Base-by-base conservation (phyloP, 2,329 filamentous ascomycete genomes). In the Macrophomina tecta region DNA sequence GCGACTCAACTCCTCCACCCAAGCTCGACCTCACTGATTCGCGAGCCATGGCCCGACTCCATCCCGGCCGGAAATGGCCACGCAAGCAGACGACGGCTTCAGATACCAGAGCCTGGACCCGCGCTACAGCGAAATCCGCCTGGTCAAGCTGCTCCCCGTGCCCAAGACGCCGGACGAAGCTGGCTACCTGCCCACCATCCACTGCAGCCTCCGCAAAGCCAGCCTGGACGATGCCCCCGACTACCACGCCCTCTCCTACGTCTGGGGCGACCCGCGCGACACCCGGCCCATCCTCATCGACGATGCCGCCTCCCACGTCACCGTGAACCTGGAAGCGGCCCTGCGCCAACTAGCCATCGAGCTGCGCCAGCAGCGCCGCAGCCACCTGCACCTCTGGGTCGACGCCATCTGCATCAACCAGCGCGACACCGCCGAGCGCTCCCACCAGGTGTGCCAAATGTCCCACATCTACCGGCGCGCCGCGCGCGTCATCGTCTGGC, bases 331-430 rank as follows among this genome's bases (percentile, higher is more conserved):
- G 4, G 64, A 68, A 18, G 36, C 56, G 2, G 70, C 68, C 16
- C 36, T 67, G 18, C 55, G 64, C 18, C 56, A 62, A 16, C 52
- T 67, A 4, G 64, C 64, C 34, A 18, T 14, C 32, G 55, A 67
- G 4, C 28, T 70, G 16, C 49, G 67, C 16, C 40, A 68, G 3
- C 42, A 30, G 4, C 12, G 16, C 34, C 61, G 16, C 14, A 65
- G 28, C 14, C 67, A 36, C n/a, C 45, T 18, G 14, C 34, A 32
- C 38, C 48, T 70, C 16, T 70, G 69, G 69, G 61, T 67, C 38
- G 69, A 70, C 49, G 68, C 69, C n/a, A 34, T 70, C 6, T 68
- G 69, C 52, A 68, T 70, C 32, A 65, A 70, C 45, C 68, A 70
- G 34, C 6, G n/a, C 60, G 56, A 68, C 34, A 40, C 52, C 23